phyloP scores from a whole-genome alignment of 1,284 basidiomycete genomes.

The Rhodotorula sp. region DNA sequence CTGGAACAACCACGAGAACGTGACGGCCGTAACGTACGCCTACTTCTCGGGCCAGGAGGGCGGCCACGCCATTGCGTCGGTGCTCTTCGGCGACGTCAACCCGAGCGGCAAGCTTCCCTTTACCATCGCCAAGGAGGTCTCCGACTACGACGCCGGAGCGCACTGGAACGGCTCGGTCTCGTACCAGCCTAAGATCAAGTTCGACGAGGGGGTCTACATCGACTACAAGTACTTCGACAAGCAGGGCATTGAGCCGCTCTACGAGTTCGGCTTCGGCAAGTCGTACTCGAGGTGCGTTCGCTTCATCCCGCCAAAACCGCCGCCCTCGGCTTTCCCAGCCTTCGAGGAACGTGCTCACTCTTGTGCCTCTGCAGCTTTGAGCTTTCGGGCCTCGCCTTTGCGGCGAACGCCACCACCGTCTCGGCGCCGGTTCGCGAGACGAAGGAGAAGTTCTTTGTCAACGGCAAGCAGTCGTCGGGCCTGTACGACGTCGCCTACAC shows the following conservation, averaged over 20 bases:
- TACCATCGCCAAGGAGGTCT: constrained; percentile 61
- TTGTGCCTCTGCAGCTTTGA: constrained; percentile 44
- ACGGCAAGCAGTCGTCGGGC: constrained; percentile 10
- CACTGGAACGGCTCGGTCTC: constrained; percentile 25
- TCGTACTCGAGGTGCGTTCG: constrained; percentile 50
- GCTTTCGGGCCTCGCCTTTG: constrained; percentile 47
- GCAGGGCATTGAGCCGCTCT: constrained; percentile 53
- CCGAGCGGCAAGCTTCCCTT: constrained; percentile 53
- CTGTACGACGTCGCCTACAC: constrained; percentile 52
- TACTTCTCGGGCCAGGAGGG: constrained; percentile 46
- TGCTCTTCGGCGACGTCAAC: constrained; percentile 59
- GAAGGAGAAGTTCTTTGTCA: constrained; percentile 50
- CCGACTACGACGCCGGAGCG: constrained; percentile 60
- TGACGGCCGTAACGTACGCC: constrained; percentile 44
- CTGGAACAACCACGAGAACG: constrained; percentile 39
- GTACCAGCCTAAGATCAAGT: constrained; percentile 8
- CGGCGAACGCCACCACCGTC: constrained; percentile 22
- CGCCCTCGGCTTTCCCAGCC: background rate
- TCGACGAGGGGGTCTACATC: constrained; percentile 62
- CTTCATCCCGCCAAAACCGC: background rate
- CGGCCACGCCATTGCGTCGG: constrained; percentile 47
- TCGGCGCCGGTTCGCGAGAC: constrained; percentile 48
- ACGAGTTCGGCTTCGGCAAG: constrained; percentile 56
- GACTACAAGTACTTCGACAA: constrained; percentile 53
- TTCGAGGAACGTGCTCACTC: background rate